These are phyloP conservation scores for Podila horticola DNA, from an alignment of 192 early-diverging fungal genomes.

Conservation along the genomic window DNA sequence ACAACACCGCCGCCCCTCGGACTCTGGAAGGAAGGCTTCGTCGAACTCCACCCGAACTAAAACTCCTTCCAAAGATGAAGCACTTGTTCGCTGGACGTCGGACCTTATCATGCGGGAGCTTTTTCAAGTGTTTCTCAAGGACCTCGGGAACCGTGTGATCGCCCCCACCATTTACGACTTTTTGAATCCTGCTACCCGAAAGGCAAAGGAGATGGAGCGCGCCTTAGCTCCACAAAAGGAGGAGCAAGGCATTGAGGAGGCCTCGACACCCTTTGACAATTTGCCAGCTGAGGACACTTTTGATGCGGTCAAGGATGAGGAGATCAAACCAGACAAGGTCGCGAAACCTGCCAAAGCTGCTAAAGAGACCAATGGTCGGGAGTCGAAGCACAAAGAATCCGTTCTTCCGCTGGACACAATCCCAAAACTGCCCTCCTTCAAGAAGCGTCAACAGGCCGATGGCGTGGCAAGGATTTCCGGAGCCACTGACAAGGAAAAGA, in stretches of 20 bases:
- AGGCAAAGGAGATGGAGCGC: slow-evolving; percentile 26
- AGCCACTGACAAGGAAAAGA: slow-evolving; percentile 8
- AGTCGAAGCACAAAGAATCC: slow-evolving; percentile 10
- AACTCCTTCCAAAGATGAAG: slow-evolving; percentile 31
- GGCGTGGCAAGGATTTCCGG: slow-evolving; percentile 11
- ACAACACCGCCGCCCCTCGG: slow-evolving; percentile 31
- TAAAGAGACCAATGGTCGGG: neutral
- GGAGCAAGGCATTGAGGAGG: slow-evolving; percentile 7
- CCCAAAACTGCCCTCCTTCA: slow-evolving; percentile 57
- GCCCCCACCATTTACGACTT: slow-evolving; percentile 63
- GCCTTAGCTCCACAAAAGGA: slow-evolving; percentile 4
- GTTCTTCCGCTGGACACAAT: slow-evolving; percentile 3
- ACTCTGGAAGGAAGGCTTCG: slow-evolving; percentile 14
- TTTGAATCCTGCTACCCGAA: slow-evolving; percentile 48
- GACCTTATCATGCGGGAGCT: slow-evolving; percentile 58
- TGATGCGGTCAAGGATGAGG: slow-evolving; percentile 14
- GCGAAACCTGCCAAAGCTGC: neutral
- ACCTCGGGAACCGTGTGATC: slow-evolving; percentile 61
- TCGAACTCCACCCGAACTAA: slow-evolving; percentile 13
- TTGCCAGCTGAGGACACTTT: neutral
- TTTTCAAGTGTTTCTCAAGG: slow-evolving; percentile 63
- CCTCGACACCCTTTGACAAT: neutral
- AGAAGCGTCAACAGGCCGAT: slow-evolving; percentile 49
- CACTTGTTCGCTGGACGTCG: slow-evolving; percentile 52
- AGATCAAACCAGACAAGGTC: slow-evolving; percentile 7